These are phyloP conservation scores for Rhizopus arrhizus DNA, from an alignment of 371 early-diverging fungal species.

Conservation along the genomic window DNA sequence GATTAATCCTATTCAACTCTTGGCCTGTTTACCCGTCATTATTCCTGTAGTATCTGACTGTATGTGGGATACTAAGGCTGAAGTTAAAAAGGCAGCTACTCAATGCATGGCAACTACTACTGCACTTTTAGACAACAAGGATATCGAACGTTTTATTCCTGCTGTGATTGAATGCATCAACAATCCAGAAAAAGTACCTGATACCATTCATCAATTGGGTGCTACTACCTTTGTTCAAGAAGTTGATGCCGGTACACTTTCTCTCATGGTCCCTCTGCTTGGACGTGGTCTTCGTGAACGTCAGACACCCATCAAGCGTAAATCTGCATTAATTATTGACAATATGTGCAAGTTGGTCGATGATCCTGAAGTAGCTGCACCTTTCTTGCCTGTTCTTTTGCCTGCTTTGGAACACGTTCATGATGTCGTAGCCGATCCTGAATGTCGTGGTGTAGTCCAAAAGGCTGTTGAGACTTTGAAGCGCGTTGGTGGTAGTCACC, in stretches of 20 bases:
- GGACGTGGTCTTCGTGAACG: constrained; percentile 74
- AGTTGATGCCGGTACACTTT: constrained; percentile 78
- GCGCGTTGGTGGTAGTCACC: constrained; percentile 31
- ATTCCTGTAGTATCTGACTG: constrained; percentile 73
- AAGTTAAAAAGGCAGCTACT: constrained; percentile 58
- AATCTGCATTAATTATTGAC: constrained; percentile 81
- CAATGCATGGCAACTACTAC: constrained; percentile 57
- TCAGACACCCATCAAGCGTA: constrained; percentile 70
- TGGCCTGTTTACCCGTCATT: constrained; percentile 62
- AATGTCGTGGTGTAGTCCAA: constrained; percentile 69
- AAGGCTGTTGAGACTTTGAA: constrained; percentile 51
- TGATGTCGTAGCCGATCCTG: constrained; percentile 82
- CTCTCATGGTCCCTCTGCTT: constrained; percentile 83
- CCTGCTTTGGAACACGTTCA: constrained; percentile 77
- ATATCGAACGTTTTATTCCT: constrained; percentile 67
- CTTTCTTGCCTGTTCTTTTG: constrained; percentile 79
- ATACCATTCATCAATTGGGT: constrained; percentile 66
- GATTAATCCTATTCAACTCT: constrained; percentile 63
- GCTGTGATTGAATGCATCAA: constrained; percentile 66
- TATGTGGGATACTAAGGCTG: constrained; percentile 75
- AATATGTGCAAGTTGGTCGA: constrained; percentile 86
- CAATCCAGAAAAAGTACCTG: constrained; percentile 66
- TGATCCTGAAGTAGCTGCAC: constrained; percentile 78
- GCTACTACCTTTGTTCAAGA: constrained; percentile 77
- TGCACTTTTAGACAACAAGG: constrained; percentile 62